These are phyloP conservation scores for Hortaea werneckii DNA, from an alignment of 2,329 filamentous ascomycete species.

Conservation along the genomic window DNA sequence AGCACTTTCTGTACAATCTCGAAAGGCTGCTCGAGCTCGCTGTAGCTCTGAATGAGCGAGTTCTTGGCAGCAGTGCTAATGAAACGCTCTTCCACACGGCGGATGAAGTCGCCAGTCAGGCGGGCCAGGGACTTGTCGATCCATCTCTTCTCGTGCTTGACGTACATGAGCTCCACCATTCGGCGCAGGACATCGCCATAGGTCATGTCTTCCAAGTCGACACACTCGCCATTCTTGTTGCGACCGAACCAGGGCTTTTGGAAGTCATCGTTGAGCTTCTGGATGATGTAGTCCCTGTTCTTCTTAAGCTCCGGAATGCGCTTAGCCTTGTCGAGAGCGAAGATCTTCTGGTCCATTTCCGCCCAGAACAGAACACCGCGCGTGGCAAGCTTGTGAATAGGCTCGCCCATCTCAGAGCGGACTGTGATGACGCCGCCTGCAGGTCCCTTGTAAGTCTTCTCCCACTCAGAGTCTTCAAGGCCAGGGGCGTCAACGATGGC, in stretches of 20 bases:
- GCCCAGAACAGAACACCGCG: conserved; percentile 95
- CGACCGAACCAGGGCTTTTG: conserved; percentile 95
- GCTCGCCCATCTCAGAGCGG: conserved; percentile 97
- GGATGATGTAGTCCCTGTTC: conserved; percentile 81
- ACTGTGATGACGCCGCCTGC: conserved; percentile 94
- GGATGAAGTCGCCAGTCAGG: conserved; percentile 90
- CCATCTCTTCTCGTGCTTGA: conserved; percentile 84
- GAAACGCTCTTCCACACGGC: conserved; percentile 93
- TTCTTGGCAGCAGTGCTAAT: conserved; percentile 59
- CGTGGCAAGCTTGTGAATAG: conserved; percentile 96
- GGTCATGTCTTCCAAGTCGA: conserved; percentile 92
- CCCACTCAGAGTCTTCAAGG: conserved; percentile 74
- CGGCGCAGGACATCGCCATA: conserved; percentile 79
- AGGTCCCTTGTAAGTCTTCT: conserved; percentile 83
- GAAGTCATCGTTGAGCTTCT: conserved; percentile 91
- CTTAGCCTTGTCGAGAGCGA: conserved; percentile 91
- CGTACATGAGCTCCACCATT: conserved; percentile 82
- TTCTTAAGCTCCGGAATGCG: conserved; percentile 79
- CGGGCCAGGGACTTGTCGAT: conserved; percentile 75
- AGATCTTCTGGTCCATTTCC: conserved; percentile 98
- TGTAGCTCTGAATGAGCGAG: conserved; percentile 80
- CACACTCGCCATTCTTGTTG: conserved; percentile 67
- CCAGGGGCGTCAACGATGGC: conserved; percentile 80
- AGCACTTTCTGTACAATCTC: conserved; percentile 68
- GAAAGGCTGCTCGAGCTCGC: conserved; percentile 77